Evolutionary conservation across 106 monocot genomes (phyloP), one percentile per base, ranked within the genome.

Genomic region (Narthecium ossifragum): DNA sequence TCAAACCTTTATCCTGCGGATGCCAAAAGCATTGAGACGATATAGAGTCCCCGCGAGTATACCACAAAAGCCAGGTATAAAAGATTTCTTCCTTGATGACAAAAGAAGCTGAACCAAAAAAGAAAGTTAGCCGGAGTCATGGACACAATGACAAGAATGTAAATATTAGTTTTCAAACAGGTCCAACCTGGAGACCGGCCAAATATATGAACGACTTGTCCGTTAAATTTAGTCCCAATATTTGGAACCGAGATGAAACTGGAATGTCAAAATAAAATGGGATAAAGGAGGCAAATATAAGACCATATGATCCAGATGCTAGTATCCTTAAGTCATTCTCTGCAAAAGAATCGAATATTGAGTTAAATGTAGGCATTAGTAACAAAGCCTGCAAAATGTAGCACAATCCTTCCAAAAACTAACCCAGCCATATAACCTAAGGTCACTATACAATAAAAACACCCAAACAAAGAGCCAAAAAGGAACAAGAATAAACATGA

Each of bases 51-150:
- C 94, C 60, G 94, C 75, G 60, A 96, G 30, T 57, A 90, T 11
- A 58, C 94, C 90, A 76, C 90, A 96, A 26, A 90, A 33, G 49
- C 90, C 94, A 74, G 94, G 94, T 53, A 96, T 48, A 68, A 96
- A 49, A 8, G 94, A 96, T 23, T 80, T 52, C 41, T 69, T 86
- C 94, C 85, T 86, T 36, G 80, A 77, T 51, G 80, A 90, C 45
- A 96, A 57, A 55, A 96, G 78, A 67, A 96, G 90, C 94, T 96
- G 70, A 48, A 69, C 11, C 62, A 1, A 41, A 12, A 18, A 54
- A 40, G 0, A 28, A 26, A 60, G 33, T 2, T 4, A 6, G 50
- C 11, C 14, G 34, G 9, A 21, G 26, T 67, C 41, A 60, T 18
- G 22, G 13, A 31, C 14, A 31, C 2, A 14, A 55, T 31, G 14